These are phyloP conservation scores for Fusarium hainanense DNA, from an alignment of 2,329 filamentous ascomycete genomes.

Conservation along the genomic window DNA sequence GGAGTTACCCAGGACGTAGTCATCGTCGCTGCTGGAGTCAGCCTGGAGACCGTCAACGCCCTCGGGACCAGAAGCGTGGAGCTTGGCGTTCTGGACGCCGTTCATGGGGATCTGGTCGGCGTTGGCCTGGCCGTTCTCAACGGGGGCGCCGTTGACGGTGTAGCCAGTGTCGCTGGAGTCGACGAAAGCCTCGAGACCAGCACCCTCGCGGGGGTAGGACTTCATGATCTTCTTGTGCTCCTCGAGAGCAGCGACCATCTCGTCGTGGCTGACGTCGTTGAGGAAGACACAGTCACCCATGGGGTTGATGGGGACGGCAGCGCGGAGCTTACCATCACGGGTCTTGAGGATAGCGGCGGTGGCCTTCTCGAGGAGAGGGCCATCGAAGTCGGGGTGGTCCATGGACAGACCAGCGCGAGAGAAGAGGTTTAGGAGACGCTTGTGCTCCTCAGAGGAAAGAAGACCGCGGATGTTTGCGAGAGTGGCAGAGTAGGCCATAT, in stretches of 20 bases:
- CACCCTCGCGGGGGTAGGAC: conserved; percentile 70
- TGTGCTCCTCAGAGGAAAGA: conserved; percentile 69
- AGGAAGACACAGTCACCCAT: conserved; percentile 75
- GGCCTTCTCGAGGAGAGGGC: conserved; percentile 71
- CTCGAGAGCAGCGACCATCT: conserved; percentile 69
- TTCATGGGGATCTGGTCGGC: conserved; percentile 14
- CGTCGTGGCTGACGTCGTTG: conserved; percentile 71
- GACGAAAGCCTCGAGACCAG: conserved; percentile 75
- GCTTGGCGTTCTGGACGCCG: conserved; percentile 20
- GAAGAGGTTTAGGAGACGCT: conserved; percentile 72
- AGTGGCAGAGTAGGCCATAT: conserved; percentile 80
- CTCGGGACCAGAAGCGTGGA: conserved; percentile 33
- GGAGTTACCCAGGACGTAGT: conserved; percentile 17
- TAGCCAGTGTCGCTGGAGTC: conserved; percentile 76
- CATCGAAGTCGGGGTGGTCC: conserved; percentile 76
- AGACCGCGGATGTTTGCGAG: conserved; percentile 72
- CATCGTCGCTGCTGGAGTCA: conserved; percentile 23
- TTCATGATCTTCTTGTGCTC: conserved; percentile 73
- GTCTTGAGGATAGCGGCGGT: conserved; percentile 78
- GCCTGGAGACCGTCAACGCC: conserved; percentile 36
- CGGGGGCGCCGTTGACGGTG: conserved; percentile 49
- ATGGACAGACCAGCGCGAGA: conserved; percentile 77
- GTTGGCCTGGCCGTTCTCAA: conserved; percentile 30
- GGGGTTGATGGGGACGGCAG: conserved; percentile 72
- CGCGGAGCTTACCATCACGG: conserved; percentile 73